Base-by-base conservation (phyloP, 305 asterid species). In the Fraxinus platypoda region DNA sequence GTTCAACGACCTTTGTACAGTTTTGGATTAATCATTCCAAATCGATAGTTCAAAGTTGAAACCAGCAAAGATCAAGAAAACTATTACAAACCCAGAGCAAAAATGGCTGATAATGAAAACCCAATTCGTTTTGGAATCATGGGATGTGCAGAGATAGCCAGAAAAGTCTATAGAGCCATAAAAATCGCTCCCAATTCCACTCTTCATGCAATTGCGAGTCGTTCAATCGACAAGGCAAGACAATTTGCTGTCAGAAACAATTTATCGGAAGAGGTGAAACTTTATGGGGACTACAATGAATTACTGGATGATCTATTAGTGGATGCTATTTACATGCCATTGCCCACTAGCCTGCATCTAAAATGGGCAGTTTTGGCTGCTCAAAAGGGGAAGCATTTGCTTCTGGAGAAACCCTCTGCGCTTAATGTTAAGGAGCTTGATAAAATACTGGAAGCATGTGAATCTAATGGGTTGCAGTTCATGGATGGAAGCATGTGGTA, bases 401-500 rank as follows among this genome's bases (percentile, higher is more conserved):
- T 92, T 81, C 82, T 93, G 68, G 97, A 94, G 89, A 94, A 94
- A 52, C 97, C 95, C 12, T 88, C 94, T 2, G 95, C 97, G n/a
- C 86, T 94, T 72, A 86, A 89, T 83, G 93, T 91, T 2, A 74
- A 74, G 54, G 82, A 87, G 83, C 86, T 92, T 68, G 97, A 90
- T 73, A 86, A 88, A 84, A 92, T 93, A 79, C 81, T 93, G 37
- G 68, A 85, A n/a, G 89, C 93, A 3, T 94, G 97, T 78, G 88
- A 82, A 78, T 62, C 74, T 13, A 92, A 89, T 80, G 93, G 94
- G 12, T 87, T 94, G 84, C 98, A 93, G 92, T 92, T 93, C 77
- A 94, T 94, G 98, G 97, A 94, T 82, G 97, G 90, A 7, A 93
- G 92, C 81, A 93, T 94, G 95, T 93, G 98, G 98, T 90, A 90